Evolutionary conservation across 2,329 filamentous ascomycete genomes (phyloP).

Genomic region (Rhynchosporium graminicola): DNA sequence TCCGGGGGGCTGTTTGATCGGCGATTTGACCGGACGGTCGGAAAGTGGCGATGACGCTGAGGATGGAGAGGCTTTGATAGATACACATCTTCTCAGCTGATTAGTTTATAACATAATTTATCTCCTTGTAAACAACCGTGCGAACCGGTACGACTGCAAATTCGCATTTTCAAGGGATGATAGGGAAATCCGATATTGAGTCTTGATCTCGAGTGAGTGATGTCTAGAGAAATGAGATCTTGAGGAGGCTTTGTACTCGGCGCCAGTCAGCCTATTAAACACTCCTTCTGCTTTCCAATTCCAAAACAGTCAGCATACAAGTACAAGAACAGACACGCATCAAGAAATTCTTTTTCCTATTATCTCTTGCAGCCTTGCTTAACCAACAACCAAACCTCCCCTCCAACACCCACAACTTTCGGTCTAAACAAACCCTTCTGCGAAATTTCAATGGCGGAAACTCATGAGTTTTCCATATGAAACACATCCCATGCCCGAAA

Average conservation of each 20-base stretch:
- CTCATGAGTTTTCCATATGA: constrained; percentile 49
- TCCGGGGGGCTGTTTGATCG: background rate
- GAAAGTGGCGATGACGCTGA: background rate
- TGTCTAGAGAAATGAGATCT: too few species aligned
- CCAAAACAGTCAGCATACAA: too few species aligned
- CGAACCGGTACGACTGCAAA: too few species aligned
- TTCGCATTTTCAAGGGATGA: too few species aligned
- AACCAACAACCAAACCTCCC: constrained; percentile 29
- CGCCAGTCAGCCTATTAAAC: too few species aligned
- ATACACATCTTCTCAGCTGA: background rate
- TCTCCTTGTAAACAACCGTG: too few species aligned
- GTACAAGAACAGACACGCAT: too few species aligned
- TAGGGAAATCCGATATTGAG: too few species aligned
- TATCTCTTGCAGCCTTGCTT: constrained; percentile 22
- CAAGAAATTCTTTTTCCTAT: background rate
- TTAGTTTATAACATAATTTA: too few species aligned
- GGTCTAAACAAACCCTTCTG: constrained; percentile 50
- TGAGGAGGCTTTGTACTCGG: too few species aligned
- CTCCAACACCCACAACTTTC: constrained; percentile 71
- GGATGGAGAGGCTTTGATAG: background rate
- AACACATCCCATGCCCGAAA: constrained; percentile 48
- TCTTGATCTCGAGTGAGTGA: too few species aligned
- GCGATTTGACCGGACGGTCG: background rate
- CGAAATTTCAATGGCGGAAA: constrained; percentile 47
- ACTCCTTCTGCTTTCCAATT: too few species aligned